Base-by-base conservation (phyloP, 495 filamentous ascomycete genomes). In the Aspergillus steynii region DNA sequence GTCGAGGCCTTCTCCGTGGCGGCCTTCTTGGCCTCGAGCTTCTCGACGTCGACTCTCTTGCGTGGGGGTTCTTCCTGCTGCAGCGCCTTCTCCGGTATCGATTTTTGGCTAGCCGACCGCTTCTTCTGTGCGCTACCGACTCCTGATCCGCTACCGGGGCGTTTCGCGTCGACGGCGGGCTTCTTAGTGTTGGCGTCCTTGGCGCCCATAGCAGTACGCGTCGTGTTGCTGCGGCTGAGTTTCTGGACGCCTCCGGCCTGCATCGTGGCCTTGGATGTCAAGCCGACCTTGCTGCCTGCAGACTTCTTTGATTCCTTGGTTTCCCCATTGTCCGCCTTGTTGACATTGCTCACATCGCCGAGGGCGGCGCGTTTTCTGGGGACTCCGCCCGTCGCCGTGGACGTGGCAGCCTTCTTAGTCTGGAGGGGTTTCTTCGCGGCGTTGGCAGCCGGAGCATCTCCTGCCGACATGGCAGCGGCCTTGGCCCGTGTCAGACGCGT, bases 331-430 rank as follows among this genome's bases (percentile, higher is more conserved):
- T 93, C 91, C 27, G 74, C 79, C 77, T 97, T 97, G 59, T 85
- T 84, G 55, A 96, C 90, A 80, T 99, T 99, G 83, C 93, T 98
- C 61, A 96, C 88, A 81, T 99, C 94, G 29, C 91, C 92, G 25
- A 99, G 83, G 32, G 90, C 92, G 67, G 88, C 80, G 67, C 91
- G 90, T 72, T 86, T 88, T 69, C 88, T 82, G 62, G 77, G 80
- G 49, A 78, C 68, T 65, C 82, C 76, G 51, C 60, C 73, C 20
- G 72, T 64, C 28, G 71, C 78, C 29, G 79, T 80, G 52, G 74
- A 77, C 50, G 86, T 85, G 58, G 83, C 71, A 2, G 86, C 78
- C 73, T 90, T 92, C 81, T 96, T 96, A 28, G 87, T 83, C 69
- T 87, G 84, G 50, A 94, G 74, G 3, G 86, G 78, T 71, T 90